Evolutionary conservation across 805 yeast genomes (phyloP), one percentile per base, ranked within the genome.

Genomic region (Saccharomycodes ludwigii): DNA sequence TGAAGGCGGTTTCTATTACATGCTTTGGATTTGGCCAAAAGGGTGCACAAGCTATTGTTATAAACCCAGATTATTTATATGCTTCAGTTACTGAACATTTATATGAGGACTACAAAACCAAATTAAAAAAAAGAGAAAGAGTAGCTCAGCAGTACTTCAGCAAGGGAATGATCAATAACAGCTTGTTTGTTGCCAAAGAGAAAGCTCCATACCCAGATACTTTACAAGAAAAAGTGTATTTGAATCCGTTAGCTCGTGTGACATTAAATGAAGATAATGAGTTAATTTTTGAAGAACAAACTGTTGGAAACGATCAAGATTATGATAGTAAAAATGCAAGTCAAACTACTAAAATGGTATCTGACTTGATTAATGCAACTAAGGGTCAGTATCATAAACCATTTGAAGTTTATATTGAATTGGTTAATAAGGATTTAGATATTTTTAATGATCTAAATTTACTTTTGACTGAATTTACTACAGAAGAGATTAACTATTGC

Each of bases 11-110:
- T 33, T 77, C 94, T 26, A 73, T 86, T 31, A 85, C 95, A 7
- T 86, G 96, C 2, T 86, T 86, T 57, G 96, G 96, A 52, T 86
- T 86, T 59, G 96, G 96, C 51, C 96, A 86, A 66, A 86, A 85
- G 68, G 96, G 96, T 59, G 95, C 85, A 29, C 86, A 82, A 58
- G 94, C 93, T 24, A 56, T 86, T 51, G 76, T 73, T 35, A 68
- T 86, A 40, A 88, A 84, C 63, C 77, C 94, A 35, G 94, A 85
- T 61, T 86, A 82, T 70, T 65, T 85, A 56, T 78, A 61, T 54
- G 86, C 91, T 35, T 71, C 78, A 20, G 66, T 86, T 49, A 74
- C 75, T 47, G 66, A 68, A 57, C 46, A 60, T 21, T 68, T 79
- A 37, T 86, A 81, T 61, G 73, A 72, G 42, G 57, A 62, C 12